Base-by-base conservation (phyloP, 1,284 basidiomycete genomes). In the Rugosomyces carneus region DNA sequence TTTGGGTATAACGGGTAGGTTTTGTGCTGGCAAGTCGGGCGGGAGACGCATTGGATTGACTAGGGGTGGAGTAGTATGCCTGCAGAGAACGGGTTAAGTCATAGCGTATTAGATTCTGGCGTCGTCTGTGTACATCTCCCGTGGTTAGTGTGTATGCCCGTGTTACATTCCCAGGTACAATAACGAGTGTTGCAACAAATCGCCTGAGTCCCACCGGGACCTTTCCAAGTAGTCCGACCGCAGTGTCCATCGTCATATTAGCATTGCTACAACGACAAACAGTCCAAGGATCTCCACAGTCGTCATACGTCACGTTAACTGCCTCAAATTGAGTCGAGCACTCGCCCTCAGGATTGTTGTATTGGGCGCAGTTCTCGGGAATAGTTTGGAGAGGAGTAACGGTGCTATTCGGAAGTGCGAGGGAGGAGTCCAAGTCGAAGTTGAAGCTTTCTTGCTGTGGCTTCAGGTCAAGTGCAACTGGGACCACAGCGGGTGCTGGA, bases 121-220 rank as follows among this genome's bases (percentile, higher is more conserved):
- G n/a, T n/a, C n/a, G n/a, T n/a, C n/a, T n/a, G n/a, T n/a, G n/a
- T n/a, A n/a, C n/a, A n/a, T n/a, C n/a, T n/a, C n/a, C n/a, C n/a
- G n/a, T n/a, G n/a, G n/a, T n/a, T n/a, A n/a, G n/a, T n/a, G n/a
- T n/a, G n/a, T n/a, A n/a, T n/a, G n/a, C n/a, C n/a, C n/a, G n/a
- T n/a, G n/a, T n/a, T 10, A 58, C 55, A 35, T 63, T 57, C 2
- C 62, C 62, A 6, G 45, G 57, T 15, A 57, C 31, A 58, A 44
- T 11, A 59, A 7, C 9, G 61, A 48, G 2, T 47, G n/a, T 56
- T 3, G 39, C 55, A n/a, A 57, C 50, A 35, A 55, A 63, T 11
- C 58, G 53, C 40, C 60, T 51, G 38, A 64, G 44, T 5, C 62
- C 62, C 16, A 64, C 57, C 3, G 61, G 61, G 15, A 64, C 53